These are phyloP conservation scores for Colletotrichum sp. DNA, from an alignment of 2,329 filamentous ascomycete genomes.

Conservation along the genomic window DNA sequence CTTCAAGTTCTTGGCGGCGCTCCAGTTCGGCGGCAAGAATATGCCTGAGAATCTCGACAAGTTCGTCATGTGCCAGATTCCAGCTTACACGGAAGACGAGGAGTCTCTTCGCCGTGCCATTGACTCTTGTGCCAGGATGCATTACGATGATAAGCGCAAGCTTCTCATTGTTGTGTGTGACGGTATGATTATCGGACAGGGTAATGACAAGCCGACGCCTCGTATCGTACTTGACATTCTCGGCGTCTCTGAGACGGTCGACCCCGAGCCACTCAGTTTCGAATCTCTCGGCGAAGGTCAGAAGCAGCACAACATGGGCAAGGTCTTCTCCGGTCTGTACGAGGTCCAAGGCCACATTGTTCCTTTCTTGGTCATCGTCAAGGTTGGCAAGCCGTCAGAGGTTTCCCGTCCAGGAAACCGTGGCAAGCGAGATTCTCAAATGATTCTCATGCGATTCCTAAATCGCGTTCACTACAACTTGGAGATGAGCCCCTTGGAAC, in stretches of 20 bases:
- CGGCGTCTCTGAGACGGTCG: constrained; percentile 89
- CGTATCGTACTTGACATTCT: constrained; percentile 97
- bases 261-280: constrained; percentile 95
- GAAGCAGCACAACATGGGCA: constrained; percentile 99
- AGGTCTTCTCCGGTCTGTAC: constrained; percentile 96
- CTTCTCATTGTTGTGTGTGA: constrained; percentile 91
- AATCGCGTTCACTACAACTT: constrained; percentile 98
- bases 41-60: constrained; percentile 96
- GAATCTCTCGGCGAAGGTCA: constrained; percentile 94
- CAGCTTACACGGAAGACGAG: constrained; percentile 97
- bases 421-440: constrained; percentile 99
- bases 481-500: constrained; percentile 92
- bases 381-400: constrained; percentile 97
- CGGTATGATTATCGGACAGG: constrained; percentile 99
- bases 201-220: constrained; percentile 94
- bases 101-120: constrained; percentile 96
- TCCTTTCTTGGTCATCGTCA: constrained; percentile 95
- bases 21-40: constrained; percentile 92
- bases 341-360: constrained; percentile 98
- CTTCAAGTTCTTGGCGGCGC: constrained; percentile 96
- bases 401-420: constrained; percentile 94
- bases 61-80: constrained; percentile 97
- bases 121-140: constrained; percentile 93
- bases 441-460: constrained; percentile 98
- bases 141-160: constrained; percentile 98